Evolutionary conservation across 1,284 basidiomycete genomes (phyloP).

Genomic region (Agroathelia rolfsii): DNA sequence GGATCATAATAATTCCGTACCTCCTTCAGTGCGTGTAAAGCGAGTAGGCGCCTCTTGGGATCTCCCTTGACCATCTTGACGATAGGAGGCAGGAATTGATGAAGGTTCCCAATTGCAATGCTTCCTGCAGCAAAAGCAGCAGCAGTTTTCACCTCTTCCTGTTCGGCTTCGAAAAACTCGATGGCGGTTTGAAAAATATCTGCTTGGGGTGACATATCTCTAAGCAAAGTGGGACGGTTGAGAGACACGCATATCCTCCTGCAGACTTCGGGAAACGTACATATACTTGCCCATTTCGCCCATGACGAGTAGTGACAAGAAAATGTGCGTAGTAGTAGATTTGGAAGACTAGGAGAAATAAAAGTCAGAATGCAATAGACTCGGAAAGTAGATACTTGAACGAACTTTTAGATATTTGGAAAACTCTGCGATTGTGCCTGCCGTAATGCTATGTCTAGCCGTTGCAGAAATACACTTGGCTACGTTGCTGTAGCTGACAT

Average conservation of each 20-base stretch:
- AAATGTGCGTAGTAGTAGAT: conserved; percentile 53
- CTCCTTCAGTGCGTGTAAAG: conserved; percentile 91
- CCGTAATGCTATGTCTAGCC: conserved; percentile 62
- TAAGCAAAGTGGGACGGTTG: conserved; percentile 21
- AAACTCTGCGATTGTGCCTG: conserved; percentile 75
- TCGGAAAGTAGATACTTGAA: conserved; percentile 3
- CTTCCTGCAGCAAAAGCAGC: conserved; percentile 93
- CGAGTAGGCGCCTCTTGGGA: conserved; percentile 71
- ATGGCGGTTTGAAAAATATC: conserved; percentile 71
- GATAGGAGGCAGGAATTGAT: conserved; percentile 78
- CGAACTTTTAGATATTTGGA: conserved; percentile 66
- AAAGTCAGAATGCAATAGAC: conserved; percentile 5
- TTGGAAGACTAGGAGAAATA: conserved; percentile 41
- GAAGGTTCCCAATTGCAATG: conserved; percentile 86
- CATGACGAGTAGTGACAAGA: conserved; percentile 79
- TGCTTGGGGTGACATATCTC: conserved; percentile 73
- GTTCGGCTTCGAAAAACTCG: conserved; percentile 62
- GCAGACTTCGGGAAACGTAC: conserved; percentile 32
- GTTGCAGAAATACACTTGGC: conserved; percentile 79
- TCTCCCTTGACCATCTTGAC: conserved; percentile 74
- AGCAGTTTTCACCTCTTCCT: conserved; percentile 78
- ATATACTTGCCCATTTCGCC: conserved; percentile 86
- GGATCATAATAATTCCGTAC: conserved; percentile 24
- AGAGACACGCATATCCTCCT: conserved; percentile 4
- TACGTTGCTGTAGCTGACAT: conserved; percentile 57